These are phyloP conservation scores for Pichia scutulata DNA, from an alignment of 805 yeast genomes.

Conservation along the genomic window DNA sequence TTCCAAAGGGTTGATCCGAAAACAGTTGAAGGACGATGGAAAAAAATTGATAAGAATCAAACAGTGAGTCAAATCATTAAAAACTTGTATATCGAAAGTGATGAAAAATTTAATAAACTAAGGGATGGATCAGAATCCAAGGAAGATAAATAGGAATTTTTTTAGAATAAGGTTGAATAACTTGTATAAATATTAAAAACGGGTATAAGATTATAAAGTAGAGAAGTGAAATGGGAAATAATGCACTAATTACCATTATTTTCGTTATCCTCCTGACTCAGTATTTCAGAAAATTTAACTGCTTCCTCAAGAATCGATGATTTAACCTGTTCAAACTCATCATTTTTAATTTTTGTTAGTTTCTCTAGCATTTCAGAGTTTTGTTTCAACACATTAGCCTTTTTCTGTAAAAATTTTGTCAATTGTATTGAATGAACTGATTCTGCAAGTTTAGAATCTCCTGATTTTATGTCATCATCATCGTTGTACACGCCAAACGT, in stretches of 20 bases:
- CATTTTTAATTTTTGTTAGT: background rate
- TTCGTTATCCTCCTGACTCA: conserved; percentile 13
- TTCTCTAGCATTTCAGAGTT: conserved; percentile 3
- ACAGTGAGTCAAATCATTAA: conserved; percentile 20
- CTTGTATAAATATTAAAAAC: background rate
- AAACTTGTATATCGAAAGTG: conserved; percentile 16
- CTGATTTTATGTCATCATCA: too few species aligned
- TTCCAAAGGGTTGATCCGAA: conserved; percentile 12
- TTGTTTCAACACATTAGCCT: background rate
- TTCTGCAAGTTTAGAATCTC: background rate
- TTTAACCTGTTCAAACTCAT: background rate
- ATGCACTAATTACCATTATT: conserved; percentile 2
- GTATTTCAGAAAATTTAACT: conserved; percentile 16
- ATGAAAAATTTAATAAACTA: background rate
- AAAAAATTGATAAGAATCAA: conserved; percentile 22
- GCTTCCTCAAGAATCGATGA: conserved; percentile 15
- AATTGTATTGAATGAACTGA: conserved; percentile 2
- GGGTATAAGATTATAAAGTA: background rate
- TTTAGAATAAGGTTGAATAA: background rate
- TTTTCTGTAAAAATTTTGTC: background rate
- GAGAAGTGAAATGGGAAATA: background rate
- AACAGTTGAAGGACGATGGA: conserved; percentile 24
- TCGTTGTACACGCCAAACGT: conserved; percentile 2
- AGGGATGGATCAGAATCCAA: background rate
- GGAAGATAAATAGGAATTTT: background rate